Evolutionary conservation across 805 yeast species (phyloP), one percentile per base, ranked within the genome.

Genomic region (Kluyveromyces starmeri): DNA sequence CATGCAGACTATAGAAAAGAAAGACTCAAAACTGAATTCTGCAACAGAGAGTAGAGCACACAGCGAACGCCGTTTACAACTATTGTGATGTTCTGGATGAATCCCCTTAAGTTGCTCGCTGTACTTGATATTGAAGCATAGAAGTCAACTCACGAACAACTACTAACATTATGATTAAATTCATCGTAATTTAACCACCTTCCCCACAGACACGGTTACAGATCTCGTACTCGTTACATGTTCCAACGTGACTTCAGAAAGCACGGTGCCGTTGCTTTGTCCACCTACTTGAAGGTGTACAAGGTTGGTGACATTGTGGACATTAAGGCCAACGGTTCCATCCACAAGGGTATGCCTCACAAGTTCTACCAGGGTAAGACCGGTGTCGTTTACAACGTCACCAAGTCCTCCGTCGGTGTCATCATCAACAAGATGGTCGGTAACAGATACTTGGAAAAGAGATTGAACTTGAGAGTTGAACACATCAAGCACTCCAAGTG

Each of bases 301-400:
- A 86, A 78, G 73, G 96, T 92, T 61, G 98, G 98, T 65, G 98
- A 92, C 71, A 89, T 92, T 61, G 98, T 92, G 64, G 98, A 92
- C 72, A 88, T 92, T 78, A 89, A 84, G 75, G 98, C 94, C 70
- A 92, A 92, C 69, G 96, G 96, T 78, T 77, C 98, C 55, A 76
- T 88, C 78, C 97, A 92, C 70, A 88, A 89, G 82, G 96, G 97
- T 84, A 85, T 92, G 96, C 98, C 98, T 69, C 95, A 85, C 86
- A 92, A 92, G 78, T 88, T 76, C 83, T 92, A 92, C 96, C 96
- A 92, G 79, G 98, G 98, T 73, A 92, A 88, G 81, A 92, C 98
- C 54, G 98, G 98, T 81, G 84, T 92, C 59, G 78, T 92, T 53
- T 92, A 78, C 95, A 92, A 92, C 80, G 94, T 92, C 56, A 89